Conservation (phyloP, 345 rosid species). For the Camelina laxa region DNA sequence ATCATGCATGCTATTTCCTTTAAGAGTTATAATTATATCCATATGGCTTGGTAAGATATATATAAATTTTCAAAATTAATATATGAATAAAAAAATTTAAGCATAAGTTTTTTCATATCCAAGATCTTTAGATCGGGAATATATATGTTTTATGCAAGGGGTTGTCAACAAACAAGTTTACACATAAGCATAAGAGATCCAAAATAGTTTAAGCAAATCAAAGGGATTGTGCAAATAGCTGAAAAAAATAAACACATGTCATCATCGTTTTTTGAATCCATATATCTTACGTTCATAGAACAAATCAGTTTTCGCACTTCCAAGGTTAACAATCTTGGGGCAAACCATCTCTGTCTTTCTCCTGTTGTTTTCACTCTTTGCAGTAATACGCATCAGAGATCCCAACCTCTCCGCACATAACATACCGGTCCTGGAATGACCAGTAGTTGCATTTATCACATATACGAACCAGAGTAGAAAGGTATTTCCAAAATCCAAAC, state of each 20-base stretch:
- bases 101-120: constrained; percentile 10
- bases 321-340: constrained; percentile 67
- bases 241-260: neutral
- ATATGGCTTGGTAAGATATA: neutral
- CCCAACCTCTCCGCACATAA: constrained; percentile 72
- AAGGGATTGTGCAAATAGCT: neutral
- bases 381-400: constrained; percentile 76
- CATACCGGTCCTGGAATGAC: constrained; percentile 75
- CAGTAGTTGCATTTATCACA: constrained; percentile 85
- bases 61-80: neutral
- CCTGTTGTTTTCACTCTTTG: constrained; percentile 79
- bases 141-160: constrained; percentile 15
- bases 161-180: constrained; percentile 23
- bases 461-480: constrained; percentile 58
- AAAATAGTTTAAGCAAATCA: constrained; percentile 35
- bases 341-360: constrained; percentile 77
- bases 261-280: constrained; percentile 61
- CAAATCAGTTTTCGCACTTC: constrained; percentile 69
- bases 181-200: constrained; percentile 23
- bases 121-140: constrained; percentile 14
- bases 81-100: neutral
- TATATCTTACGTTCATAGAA: constrained; percentile 71
- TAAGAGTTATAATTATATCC: no score
- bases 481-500: no score
- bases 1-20: no score